Evolutionary conservation across 164 flowering plant species (phyloP).

Genomic region (Platanus orientalis): DNA sequence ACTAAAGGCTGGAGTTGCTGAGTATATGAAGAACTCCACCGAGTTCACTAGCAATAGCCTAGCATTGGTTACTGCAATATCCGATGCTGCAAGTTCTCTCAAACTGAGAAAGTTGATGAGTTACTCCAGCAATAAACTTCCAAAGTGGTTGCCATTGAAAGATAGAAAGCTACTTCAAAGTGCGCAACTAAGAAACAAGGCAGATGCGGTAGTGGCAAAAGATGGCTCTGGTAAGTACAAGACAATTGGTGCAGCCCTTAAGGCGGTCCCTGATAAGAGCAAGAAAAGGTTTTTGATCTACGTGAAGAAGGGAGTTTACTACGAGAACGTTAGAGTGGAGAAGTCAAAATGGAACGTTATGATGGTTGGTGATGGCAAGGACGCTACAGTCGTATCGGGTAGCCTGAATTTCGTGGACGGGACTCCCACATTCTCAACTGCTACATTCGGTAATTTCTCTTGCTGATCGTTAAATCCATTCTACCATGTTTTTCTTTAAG

Average conservation of each 20-base stretch:
- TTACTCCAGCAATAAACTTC: not conserved
- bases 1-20: no score
- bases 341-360: conserved; percentile 31
- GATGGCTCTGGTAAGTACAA: not conserved
- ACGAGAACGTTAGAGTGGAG: conserved; percentile 48
- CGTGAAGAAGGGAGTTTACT: conserved; percentile 55
- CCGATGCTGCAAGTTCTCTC: no score
- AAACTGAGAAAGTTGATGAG: conserved; percentile 7
- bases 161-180: not conserved
- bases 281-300: conserved; percentile 40
- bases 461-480: no score
- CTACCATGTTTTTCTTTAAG: no score
- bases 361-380: conserved; percentile 60
- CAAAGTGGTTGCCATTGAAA: not conserved
- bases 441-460: conserved; percentile 55
- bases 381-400: conserved; percentile 39
- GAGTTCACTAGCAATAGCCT: conserved; percentile 23
- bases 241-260: conserved; percentile 5
- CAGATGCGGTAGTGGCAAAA: not conserved
- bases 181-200: not conserved
- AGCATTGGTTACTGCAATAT: conserved; percentile 16
- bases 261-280: conserved; percentile 40
- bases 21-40: conserved; percentile 43
- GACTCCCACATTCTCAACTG: conserved; percentile 58
- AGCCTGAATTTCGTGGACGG: conserved; percentile 56